phyloP scores from a whole-genome alignment of 2,329 filamentous ascomycete genomes.

The Teratosphaeria pseudoeucalypti region DNA sequence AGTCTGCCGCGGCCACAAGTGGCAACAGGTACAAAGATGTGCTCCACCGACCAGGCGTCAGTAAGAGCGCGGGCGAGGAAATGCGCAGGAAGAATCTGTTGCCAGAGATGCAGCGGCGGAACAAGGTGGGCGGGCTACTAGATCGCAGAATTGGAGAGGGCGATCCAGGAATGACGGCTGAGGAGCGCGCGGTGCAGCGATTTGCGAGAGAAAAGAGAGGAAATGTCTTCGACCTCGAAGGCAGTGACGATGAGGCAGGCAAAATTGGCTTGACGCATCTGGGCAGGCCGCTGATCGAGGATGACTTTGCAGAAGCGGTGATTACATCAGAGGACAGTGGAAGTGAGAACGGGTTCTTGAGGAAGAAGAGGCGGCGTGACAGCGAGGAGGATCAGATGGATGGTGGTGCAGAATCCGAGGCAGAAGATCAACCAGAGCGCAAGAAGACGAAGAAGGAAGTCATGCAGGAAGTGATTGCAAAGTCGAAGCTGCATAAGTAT shows the following conservation, averaged over 20 bases:
- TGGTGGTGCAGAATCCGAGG: slow-evolving; percentile 38
- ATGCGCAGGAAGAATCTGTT: slow-evolving; percentile 72
- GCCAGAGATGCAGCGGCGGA: slow-evolving; percentile 78
- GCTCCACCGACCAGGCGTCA: slow-evolving; percentile 67
- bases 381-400: slow-evolving; percentile 42
- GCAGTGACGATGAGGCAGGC: slow-evolving; percentile 53
- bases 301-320: slow-evolving; percentile 41
- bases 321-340: slow-evolving; percentile 8
- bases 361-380: slow-evolving; percentile 30
- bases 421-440: slow-evolving; percentile 56
- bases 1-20: slow-evolving; percentile 38
- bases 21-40: slow-evolving; percentile 42
- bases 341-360: slow-evolving; percentile 26
- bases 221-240: slow-evolving; percentile 83
- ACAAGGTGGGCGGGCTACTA: slow-evolving; percentile 84
- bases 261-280: slow-evolving; percentile 61
- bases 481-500: slow-evolving; percentile 91
- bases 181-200: slow-evolving; percentile 83
- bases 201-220: slow-evolving; percentile 80
- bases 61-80: slow-evolving; percentile 80
- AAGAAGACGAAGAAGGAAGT: slow-evolving; percentile 96
- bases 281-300: slow-evolving; percentile 52
- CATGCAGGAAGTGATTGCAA: slow-evolving; percentile 95
- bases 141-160: slow-evolving; percentile 94
- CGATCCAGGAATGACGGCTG: slow-evolving; percentile 83